Conservation (phyloP, 192 early-diverging fungal genomes). For the Coemansia sp. region DNA sequence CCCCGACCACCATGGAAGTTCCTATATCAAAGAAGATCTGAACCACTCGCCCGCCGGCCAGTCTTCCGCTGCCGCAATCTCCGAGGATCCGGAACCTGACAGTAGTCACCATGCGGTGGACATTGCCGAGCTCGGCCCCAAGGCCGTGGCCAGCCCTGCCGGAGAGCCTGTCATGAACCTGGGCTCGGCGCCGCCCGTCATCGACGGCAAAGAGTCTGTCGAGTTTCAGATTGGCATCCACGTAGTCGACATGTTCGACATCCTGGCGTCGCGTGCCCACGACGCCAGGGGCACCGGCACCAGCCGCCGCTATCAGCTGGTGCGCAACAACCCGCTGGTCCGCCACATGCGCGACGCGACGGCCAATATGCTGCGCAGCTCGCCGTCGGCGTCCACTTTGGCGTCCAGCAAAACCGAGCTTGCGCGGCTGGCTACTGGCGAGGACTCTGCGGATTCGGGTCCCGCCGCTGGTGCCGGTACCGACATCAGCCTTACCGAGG, state of each 20-base stretch:
- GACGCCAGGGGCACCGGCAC: slow-evolving; percentile 7
- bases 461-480: background rate
- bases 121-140: background rate
- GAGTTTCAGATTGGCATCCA: slow-evolving; percentile 65
- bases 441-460: background rate
- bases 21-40: slow-evolving; percentile 46
- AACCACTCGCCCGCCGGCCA: slow-evolving; percentile 10
- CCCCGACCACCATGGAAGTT: slow-evolving; percentile 36
- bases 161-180: slow-evolving; percentile 18
- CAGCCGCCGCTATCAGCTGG: slow-evolving; percentile 38
- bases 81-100: slow-evolving; percentile 9
- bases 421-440: slow-evolving; percentile 43
- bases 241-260: slow-evolving; percentile 83
- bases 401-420: slow-evolving; percentile 18
- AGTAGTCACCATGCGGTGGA: background rate
- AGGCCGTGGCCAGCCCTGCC: background rate
- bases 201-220: slow-evolving; percentile 64
- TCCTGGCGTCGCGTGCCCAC: slow-evolving; percentile 41
- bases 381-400: slow-evolving; percentile 35
- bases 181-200: slow-evolving; percentile 12
- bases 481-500: slow-evolving; percentile 57
- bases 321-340: slow-evolving; percentile 46
- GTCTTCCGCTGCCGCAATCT: background rate
- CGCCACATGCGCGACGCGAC: slow-evolving; percentile 46
- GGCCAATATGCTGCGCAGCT: slow-evolving; percentile 39